Base-by-base conservation (phyloP, 257 asterid species). In the Fraxinus quadrangulata region DNA sequence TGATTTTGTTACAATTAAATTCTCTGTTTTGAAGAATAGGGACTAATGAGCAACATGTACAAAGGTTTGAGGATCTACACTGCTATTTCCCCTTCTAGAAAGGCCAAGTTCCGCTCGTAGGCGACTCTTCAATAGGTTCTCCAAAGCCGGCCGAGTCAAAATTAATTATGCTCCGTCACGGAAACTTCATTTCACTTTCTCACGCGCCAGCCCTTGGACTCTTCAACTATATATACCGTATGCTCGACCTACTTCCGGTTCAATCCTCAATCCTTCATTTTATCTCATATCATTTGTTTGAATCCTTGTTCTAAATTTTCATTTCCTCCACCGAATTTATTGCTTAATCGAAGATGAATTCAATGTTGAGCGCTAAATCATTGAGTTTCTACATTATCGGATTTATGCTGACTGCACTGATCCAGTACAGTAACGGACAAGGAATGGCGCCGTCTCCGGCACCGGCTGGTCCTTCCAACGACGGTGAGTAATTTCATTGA, bases 361-460 rank as follows among this genome's bases (percentile, higher is more conserved):
- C 85, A 16, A 59, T 72, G 69, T 56, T 61, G 68, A 61, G 67
- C 12, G 71, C 71, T 54, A 81, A 73, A 78, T 78, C 9, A 10
- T 65, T 80, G 74, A 40, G 21, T 33, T 76, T 84, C 19, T 85
- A 85, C 5, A 49, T 88, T 63, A 34, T 86, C 31, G 85, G 73
- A 8, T 54, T 79, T 16, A 42, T 86, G 31, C 4, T 88, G 68
- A 72, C 79, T 84, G 78, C 81, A 11, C 80, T 88, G 26, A 51
- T 69, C 26, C 85, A 80, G 12, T 54, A 47, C 73, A 71, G 86
- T 79, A 36, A 77, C 79, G 90, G 82, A 72, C 87, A 83, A 39
- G 81, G 80, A 70, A 72, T 70, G 45, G 87, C 90, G 39, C 92
- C 89, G 37, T 76, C 86, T 1, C 87, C 87, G 30, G 79, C 90